Percentiles rank a stretch among this genome's conserved stretches.
Conservation (phyloP, 495 filamentous ascomycete genomes). For the Hypoxylon trugodes region DNA sequence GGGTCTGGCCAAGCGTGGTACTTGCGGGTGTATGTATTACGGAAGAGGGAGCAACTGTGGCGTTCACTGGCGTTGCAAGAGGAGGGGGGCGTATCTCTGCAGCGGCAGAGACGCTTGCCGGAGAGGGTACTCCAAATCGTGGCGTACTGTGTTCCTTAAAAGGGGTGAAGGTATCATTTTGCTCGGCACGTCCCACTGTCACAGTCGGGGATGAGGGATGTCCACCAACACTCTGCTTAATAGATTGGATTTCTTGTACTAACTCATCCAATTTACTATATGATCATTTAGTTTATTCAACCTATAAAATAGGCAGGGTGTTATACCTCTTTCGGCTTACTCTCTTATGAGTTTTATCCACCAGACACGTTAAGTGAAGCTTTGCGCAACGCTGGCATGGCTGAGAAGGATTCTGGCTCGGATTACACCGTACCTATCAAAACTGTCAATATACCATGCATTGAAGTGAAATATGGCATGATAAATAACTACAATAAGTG, state of each 20-base stretch:
- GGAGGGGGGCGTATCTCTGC: slow-evolving; percentile 20
- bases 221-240: slow-evolving; percentile 52
- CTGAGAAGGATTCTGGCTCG: slow-evolving; percentile 48
- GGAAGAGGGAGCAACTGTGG: slow-evolving; percentile 25
- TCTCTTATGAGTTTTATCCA: slow-evolving; percentile 57
- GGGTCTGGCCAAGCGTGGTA: slow-evolving; percentile 7
- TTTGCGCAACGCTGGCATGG: slow-evolving; percentile 56
- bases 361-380: slow-evolving; percentile 53
- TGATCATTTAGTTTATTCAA: slow-evolving; percentile 5
- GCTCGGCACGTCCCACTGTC: slow-evolving; percentile 7
- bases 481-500: background rate
- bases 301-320: background rate
- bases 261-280: slow-evolving; percentile 56
- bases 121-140: slow-evolving; percentile 36
- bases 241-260: slow-evolving; percentile 54
- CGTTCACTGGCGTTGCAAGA: slow-evolving; percentile 1
- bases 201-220: slow-evolving; percentile 28
- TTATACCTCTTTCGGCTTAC: slow-evolving; percentile 51
- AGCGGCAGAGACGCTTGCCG: slow-evolving; percentile 25
- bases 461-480: no score
- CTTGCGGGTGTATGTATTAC: slow-evolving; percentile 36
- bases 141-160: slow-evolving; percentile 33
- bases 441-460: background rate
- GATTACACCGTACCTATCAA: slow-evolving; percentile 55
- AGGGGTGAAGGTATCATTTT: slow-evolving; percentile 18